A percentile compares a stretch with the other conserved stretches of the same genome.
Evolutionary conservation across 75 land plant genomes (phyloP).

Genomic region (Isoetes taiwanensis): DNA sequence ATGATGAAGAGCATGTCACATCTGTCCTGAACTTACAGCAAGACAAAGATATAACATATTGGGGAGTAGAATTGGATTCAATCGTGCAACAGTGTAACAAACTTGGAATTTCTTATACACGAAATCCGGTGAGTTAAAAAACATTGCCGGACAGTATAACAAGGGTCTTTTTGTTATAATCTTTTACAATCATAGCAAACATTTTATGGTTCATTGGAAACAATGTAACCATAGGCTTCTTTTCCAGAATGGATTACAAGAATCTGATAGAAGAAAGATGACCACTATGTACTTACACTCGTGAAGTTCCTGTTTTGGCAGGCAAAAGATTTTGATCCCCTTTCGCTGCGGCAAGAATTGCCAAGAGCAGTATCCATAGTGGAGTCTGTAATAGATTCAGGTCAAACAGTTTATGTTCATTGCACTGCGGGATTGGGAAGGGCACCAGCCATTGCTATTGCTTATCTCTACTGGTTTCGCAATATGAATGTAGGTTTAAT

Average conservation of each 20-base stretch:
- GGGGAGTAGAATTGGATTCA: slow-evolving; percentile 59
- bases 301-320: too few relatives aligned
- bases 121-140: slow-evolving; percentile 63
- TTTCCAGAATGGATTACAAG: too few relatives aligned
- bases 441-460: slow-evolving; percentile 82
- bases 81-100: slow-evolving; percentile 36
- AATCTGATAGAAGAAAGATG: not conserved
- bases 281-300: not conserved
- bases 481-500: slow-evolving; percentile 58
- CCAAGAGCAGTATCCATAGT: slow-evolving; percentile 69
- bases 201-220: too few relatives aligned
- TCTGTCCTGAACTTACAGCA: slow-evolving; percentile 69
- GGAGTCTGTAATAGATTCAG: slow-evolving; percentile 57
- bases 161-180: too few relatives aligned
- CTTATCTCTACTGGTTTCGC: slow-evolving; percentile 80
- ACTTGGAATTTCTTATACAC: slow-evolving; percentile 51
- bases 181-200: too few relatives aligned
- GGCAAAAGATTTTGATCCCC: slow-evolving; percentile 81
- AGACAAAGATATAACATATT: slow-evolving; percentile 64
- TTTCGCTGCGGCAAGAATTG: slow-evolving; percentile 49
- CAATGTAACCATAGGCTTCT: too few relatives aligned
- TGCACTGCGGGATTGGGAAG: slow-evolving; percentile 87
- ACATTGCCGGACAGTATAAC: too few relatives aligned
- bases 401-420: slow-evolving; percentile 65
- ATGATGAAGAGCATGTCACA: slow-evolving; percentile 46